phyloP scores from a whole-genome alignment of 257 asterid species.

The Solanum pinnatisectum region DNA sequence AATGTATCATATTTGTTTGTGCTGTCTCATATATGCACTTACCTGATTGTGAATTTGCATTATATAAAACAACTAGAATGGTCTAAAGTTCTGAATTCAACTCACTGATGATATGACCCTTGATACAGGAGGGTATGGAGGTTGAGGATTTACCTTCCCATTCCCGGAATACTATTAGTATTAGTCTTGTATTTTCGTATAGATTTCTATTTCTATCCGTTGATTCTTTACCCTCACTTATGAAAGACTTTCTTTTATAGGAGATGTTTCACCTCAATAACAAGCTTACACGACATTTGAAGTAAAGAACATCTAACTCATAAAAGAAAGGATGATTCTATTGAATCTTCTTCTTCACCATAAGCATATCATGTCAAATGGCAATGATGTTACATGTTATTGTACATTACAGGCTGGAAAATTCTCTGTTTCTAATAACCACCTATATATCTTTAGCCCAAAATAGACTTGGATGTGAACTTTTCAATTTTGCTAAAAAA shows the following conservation, averaged over 20 bases:
- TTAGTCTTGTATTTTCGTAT: neutral
- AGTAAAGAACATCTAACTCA: neutral
- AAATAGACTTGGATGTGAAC: neutral
- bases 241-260: neutral
- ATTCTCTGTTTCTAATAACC: slow-evolving; percentile 2
- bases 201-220: neutral
- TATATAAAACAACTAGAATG: neutral
- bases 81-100: neutral
- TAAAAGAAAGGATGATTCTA: neutral
- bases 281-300: neutral
- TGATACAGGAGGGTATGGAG: neutral
- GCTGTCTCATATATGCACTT: neutral
- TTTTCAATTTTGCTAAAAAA: neutral
- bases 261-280: neutral
- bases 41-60: neutral
- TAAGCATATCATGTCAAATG: neutral
- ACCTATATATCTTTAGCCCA: neutral
- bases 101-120: neutral
- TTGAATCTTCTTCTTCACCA: neutral
- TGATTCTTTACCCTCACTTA: neutral
- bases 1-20: neutral
- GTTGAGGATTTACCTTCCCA: neutral
- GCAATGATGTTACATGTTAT: neutral
- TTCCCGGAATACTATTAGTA: neutral
- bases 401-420: slow-evolving; percentile 19